Evolutionary conservation across 2,329 filamentous ascomycete species (phyloP), one percentile per base, ranked within the genome.

Genomic region (Trichoderma pleuroti): DNA sequence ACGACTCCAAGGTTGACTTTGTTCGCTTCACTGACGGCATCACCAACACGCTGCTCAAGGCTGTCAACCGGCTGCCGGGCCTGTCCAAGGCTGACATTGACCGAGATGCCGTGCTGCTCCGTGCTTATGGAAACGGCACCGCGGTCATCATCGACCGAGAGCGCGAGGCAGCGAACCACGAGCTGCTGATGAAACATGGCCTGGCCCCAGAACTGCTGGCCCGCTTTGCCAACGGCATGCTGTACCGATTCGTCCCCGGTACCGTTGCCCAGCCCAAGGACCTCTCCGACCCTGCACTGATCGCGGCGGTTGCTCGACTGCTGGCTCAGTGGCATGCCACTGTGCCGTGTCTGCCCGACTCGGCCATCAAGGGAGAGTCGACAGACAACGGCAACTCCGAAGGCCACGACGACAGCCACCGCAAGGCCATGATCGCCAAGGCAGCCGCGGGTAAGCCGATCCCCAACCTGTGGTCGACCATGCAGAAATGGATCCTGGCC

Each of bases 21-120:
- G 87, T 93, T 75, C 91, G 92, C 74, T 99, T 98, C 84, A 99
- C 94, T 49, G 96, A 99, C 78, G 96, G 96, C 78, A 99, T 98
- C 83, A 99, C 96, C 75, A 99, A 99, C 82, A 98, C 94, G 63
- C 84, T 95, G 62, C 85, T 94, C 73, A 94, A 94, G 80, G 90
- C 91, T n/a, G 82, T 92, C 78, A 93, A 93, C 79, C 87, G 85
- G 74, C 85, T 85, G 30, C 80, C 84, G 1, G 93, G 92, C 63
- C 85, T 91, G 74, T 91, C 92, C 64, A 88, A 92, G 76, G 73
- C 77, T n/a, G 89, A 94, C 67, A 86, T 95, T 74, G 94, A 98
- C 81, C 87, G 87, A 72, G 93, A 97, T 74, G 92, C 96, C 39
- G 89, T 98, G 75, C 86, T 99, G 74, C 88, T 99, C 77, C 90